Evolutionary conservation across 73 alveolate genomes (phyloP), one percentile per base, ranked within the genome.

Genomic region (Diophrys sp.): DNA sequence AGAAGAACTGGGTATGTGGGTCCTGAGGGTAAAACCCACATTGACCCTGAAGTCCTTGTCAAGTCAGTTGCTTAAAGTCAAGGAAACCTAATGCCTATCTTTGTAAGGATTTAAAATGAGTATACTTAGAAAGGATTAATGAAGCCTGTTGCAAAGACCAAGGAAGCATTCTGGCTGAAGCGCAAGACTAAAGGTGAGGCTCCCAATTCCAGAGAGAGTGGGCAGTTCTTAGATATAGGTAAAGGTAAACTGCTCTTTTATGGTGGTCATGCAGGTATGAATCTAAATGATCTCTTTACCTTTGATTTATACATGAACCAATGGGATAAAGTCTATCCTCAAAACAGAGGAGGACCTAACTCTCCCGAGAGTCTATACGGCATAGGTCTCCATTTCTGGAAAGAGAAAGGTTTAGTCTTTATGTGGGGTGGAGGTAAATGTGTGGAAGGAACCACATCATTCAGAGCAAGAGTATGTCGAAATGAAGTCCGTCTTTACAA

Each of bases 351-450:
- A 28, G 34, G 31, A 1, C 25, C 31, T n/a, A 18, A 68, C 24
- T 29, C 23, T n/a, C 75, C 75, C 23, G 75, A 68, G 2, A 5
- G 18, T 26, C 54, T 68, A 5, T 28, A 68, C 2, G 75, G 75
- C 2, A 25, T 31, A 2, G 75, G 54, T 2, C 27, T 68, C 1
- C 54, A 68, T 14, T 25, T 55, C 1, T 68, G 31, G 25, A 28
- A 26, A 25, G 75, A 28, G 54, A 28, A 28, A 14, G 26, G 25
- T 2, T 28, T 68, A 55, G 5, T 68, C 1, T 68, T 68, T 68
- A 11, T 44, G 62, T 44, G 62, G 62, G 75, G 75, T 25, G 75
- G 75, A 26, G 75, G 75, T 25, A 68, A 68, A 28, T 68, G 25
- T 25, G 31, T 68, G 75, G 54, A 68, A 28, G 25, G 31, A 2